phyloP scores from a whole-genome alignment of 495 filamentous ascomycete genomes.

The Penicillium samsonianum region DNA sequence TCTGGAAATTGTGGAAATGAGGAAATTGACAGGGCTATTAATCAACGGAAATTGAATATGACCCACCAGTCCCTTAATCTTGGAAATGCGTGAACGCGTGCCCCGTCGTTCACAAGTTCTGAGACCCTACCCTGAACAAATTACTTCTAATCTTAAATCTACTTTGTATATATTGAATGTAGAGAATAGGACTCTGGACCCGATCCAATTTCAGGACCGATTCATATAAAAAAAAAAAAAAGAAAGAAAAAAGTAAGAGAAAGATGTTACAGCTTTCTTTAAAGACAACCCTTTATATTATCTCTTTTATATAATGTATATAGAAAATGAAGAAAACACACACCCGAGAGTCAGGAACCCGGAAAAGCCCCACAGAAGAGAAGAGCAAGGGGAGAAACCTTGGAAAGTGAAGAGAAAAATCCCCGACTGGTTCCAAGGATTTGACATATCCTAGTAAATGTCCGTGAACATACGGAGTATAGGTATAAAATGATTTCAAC shows the following conservation, averaged over 20 bases:
- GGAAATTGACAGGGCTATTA: too few species aligned
- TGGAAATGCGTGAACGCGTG: conserved; percentile 16
- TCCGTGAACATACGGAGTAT: too few species aligned
- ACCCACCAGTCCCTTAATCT: conserved; percentile 32
- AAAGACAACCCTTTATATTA: too few species aligned
- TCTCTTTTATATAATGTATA: not conserved
- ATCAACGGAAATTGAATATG: not conserved
- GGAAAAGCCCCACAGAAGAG: conserved; percentile 2
- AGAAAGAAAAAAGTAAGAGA: not conserved
- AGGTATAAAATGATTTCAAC: too few species aligned
- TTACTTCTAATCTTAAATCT: not conserved
- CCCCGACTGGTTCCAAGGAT: conserved; percentile 29
- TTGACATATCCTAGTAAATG: conserved; percentile 1
- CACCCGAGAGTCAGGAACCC: conserved; percentile 10
- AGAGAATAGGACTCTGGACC: not conserved
- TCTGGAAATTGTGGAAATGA: too few species aligned
- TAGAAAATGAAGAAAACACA: not conserved
- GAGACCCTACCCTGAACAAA: not conserved
- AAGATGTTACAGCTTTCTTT: not conserved
- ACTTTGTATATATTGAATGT: too few species aligned
- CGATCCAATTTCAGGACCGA: not conserved
- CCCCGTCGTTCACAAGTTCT: not conserved
- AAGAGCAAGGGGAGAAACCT: not conserved
- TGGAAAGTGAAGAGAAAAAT: conserved; percentile 21
- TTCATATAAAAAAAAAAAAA: not conserved